Percentiles rank a stretch among this genome's conserved stretches.
Evolutionary conservation across 805 yeast species (phyloP).

Genomic region (Pichia kluyveri): DNA sequence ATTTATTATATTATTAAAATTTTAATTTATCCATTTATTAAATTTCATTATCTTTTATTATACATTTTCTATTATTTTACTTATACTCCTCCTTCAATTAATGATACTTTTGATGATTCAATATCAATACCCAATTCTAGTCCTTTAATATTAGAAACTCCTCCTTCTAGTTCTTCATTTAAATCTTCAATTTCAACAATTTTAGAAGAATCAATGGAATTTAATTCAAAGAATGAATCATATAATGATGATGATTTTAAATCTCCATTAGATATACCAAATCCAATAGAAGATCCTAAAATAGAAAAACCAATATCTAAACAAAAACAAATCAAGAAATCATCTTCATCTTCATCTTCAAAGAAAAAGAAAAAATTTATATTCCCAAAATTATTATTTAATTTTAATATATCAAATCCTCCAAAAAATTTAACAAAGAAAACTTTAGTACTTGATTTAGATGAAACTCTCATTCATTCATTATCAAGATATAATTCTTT

Average conservation of each 20-base stretch:
- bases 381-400: constrained; percentile 27
- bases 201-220: constrained; percentile 27
- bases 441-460: constrained; percentile 79
- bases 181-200: constrained; percentile 19
- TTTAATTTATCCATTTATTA: constrained; percentile 1
- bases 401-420: constrained; percentile 25
- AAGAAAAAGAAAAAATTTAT: constrained; percentile 20
- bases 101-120: too few species aligned
- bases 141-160: too few species aligned
- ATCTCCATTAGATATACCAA: constrained; percentile 22
- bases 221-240: constrained; percentile 15
- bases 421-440: constrained; percentile 30
- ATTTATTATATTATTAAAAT: not conserved
- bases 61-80: not conserved
- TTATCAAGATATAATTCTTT: constrained; percentile 53
- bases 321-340: not conserved
- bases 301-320: not conserved
- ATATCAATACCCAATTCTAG: too few species aligned
- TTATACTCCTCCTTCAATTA: too few species aligned
- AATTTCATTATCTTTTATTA: not conserved
- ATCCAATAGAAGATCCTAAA: constrained; percentile 2
- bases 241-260: constrained; percentile 26
- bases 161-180: not conserved
- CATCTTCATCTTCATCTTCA: not conserved
- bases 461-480: constrained; percentile 92